Evolutionary conservation across 1,139 yeast genomes (phyloP), one percentile per base, ranked within the genome.

Genomic region (Yamadazyma atlantica): DNA sequence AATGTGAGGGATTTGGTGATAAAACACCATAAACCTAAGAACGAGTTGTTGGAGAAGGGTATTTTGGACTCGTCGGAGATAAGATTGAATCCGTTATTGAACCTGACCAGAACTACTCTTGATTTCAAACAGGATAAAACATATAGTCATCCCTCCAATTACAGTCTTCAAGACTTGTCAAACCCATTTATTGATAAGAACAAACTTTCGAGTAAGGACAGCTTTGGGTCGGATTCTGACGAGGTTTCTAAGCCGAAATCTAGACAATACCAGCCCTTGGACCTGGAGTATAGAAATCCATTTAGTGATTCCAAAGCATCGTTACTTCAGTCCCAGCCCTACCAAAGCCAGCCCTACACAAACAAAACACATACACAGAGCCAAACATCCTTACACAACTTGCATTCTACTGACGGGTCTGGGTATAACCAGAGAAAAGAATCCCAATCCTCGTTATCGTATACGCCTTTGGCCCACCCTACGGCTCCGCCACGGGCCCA

Each of bases 1-100:
- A 67, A 75, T 19, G 81, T 82, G n/a, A 68, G 78, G 39, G 50
- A 53, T 23, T 58, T 81, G 43, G 82, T 80, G 4, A 60, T 61
- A 40, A 68, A 64, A 43, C 66, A 76, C 49, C 82, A 78, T 53
- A 67, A 62, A 47, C 60, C 73, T 14, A 61, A 58, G 47, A 48
- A 52, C 32, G 64, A 62, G 43, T 56, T 66, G 34, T 44, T 64
- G 30, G 66, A 63, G 33, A 58, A 58, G 41, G 73, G 72, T 12
- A 53, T 66, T 15, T 49, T 66, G 44, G 45, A 45, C 32, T 36
- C 43, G 29, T 25, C 35, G 10, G 60, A 57, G 26, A 54, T 64
- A 26, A 54, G 51, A 25, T 51, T 48, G 35, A 62, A 64, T 42
- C 65, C 67, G 16, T 49, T 64, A 25, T 47, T 62, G 35, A 45